These are phyloP conservation scores for Hypoxylon sp. DNA, from an alignment of 2,329 filamentous ascomycete species.

Conservation along the genomic window DNA sequence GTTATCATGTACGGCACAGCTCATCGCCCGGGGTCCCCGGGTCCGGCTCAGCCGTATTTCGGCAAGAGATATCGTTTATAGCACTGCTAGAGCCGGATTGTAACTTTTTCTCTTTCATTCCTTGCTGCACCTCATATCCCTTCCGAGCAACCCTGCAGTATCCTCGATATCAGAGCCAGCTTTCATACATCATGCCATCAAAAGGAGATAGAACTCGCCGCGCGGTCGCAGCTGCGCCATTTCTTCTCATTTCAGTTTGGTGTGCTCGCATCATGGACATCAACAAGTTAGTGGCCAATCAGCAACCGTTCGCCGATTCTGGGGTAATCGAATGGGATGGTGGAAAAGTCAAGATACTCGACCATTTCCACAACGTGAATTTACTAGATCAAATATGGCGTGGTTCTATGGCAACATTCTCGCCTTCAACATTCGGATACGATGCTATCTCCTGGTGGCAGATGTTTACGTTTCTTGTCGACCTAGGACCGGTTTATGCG, in stretches of 20 bases:
- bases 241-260: constrained; percentile 40
- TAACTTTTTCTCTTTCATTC: too few relatives aligned
- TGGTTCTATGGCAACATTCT: constrained; percentile 41
- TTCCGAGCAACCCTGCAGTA: too few relatives aligned
- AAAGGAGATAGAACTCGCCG: constrained; percentile 16
- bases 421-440: constrained; percentile 40
- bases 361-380: constrained; percentile 38
- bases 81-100: too few relatives aligned
- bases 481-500: constrained; percentile 47
- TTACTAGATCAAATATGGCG: constrained; percentile 43
- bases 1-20: too few relatives aligned
- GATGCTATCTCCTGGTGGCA: constrained; percentile 48
- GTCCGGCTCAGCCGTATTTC: too few relatives aligned
- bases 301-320: constrained; percentile 37
- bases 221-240: constrained; percentile 31
- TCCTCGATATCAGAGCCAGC: too few relatives aligned
- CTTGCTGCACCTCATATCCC: too few relatives aligned
- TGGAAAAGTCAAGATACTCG: constrained; percentile 39
- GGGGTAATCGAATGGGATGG: constrained; percentile 45
- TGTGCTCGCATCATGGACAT: constrained; percentile 38
- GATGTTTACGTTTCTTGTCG: constrained; percentile 45
- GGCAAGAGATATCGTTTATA: too few relatives aligned
- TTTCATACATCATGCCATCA: constrained; percentile 20
- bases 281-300: constrained; percentile 26
- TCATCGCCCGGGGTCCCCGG: too few relatives aligned